Conservation (phyloP, 2,329 filamentous ascomycete species). For the Aspergillus luchuensis region DNA sequence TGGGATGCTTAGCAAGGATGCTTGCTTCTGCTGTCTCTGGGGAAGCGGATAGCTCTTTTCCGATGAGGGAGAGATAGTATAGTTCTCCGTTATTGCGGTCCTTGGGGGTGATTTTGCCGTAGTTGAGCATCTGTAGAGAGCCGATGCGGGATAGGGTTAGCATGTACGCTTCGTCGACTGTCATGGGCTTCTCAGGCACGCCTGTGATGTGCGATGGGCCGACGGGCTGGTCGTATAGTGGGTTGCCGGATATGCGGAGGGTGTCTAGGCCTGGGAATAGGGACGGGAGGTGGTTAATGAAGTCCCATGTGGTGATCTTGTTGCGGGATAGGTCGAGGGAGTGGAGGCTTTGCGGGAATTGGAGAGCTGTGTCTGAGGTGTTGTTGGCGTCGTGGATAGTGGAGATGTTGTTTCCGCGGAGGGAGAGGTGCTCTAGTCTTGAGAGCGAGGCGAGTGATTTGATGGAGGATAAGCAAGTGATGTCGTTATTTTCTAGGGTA, state of each 20-base stretch:
- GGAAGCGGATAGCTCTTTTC: constrained; percentile 64
- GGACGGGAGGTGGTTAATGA: constrained; percentile 68
- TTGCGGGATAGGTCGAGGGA: constrained; percentile 78
- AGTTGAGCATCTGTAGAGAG: constrained; percentile 63
- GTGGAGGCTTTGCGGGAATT: constrained; percentile 58
- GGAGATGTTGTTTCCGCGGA: constrained; percentile 76
- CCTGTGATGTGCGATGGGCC: constrained; percentile 41
- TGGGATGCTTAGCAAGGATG: constrained; percentile 66
- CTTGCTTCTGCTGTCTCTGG: constrained; percentile 47
- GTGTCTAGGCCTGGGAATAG: constrained; percentile 73
- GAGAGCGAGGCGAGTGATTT: constrained; percentile 56
- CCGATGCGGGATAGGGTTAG: constrained; percentile 76
- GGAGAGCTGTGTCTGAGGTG: constrained; percentile 39
- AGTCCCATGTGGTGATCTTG: constrained; percentile 67
- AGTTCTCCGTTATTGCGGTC: constrained; percentile 88
- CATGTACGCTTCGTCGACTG: constrained; percentile 83
- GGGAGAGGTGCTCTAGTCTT: constrained; percentile 52
- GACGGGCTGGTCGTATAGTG: constrained; percentile 65
- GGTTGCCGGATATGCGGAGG: constrained; percentile 83
- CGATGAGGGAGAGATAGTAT: constrained; percentile 87
- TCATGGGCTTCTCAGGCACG: constrained; percentile 43
- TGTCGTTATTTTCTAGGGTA: constrained; percentile 52
- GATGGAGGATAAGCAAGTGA: constrained; percentile 43
- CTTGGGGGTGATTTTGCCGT: constrained; percentile 63
- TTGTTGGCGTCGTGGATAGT: constrained; percentile 41